A percentile compares a stretch with the other conserved stretches of the same genome.
Conservation (phyloP, 1,284 basidiomycete genomes). For the Porogramme epimiltina region DNA sequence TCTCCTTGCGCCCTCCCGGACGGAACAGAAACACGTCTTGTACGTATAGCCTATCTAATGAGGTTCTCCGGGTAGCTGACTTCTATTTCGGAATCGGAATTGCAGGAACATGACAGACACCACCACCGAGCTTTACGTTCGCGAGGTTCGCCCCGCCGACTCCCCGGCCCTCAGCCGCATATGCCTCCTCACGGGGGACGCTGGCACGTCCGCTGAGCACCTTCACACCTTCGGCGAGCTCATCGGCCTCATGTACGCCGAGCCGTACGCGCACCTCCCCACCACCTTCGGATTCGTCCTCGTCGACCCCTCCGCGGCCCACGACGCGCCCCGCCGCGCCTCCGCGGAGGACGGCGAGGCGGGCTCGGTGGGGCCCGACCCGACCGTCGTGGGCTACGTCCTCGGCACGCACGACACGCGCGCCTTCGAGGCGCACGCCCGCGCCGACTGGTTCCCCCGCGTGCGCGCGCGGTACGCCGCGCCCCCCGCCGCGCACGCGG, state of each 20-base stretch:
- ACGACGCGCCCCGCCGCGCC: neutral
- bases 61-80: too few species aligned
- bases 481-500: slow-evolving; percentile 19
- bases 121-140: slow-evolving; percentile 40
- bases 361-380: too few species aligned
- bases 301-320: slow-evolving; percentile 44
- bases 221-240: slow-evolving; percentile 64
- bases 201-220: slow-evolving; percentile 63
- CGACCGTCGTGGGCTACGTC: slow-evolving; percentile 65
- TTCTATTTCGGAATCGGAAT: too few species aligned
- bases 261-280: slow-evolving; percentile 67
- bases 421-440: slow-evolving; percentile 51
- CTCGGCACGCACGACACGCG: slow-evolving; percentile 63
- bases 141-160: slow-evolving; percentile 57
- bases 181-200: slow-evolving; percentile 73
- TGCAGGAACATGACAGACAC: slow-evolving; percentile 1
- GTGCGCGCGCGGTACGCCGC: slow-evolving; percentile 54
- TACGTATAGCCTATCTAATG: too few species aligned
- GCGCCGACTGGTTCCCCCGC: slow-evolving; percentile 59
- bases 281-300: slow-evolving; percentile 74
- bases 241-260: slow-evolving; percentile 67
- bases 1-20: too few species aligned
- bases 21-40: too few species aligned
- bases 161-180: slow-evolving; percentile 60
- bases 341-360: neutral